Percentiles rank a stretch among this genome's conserved stretches.
Evolutionary conservation across 768 basidiomycete genomes (phyloP).

Genomic region (Phaeotremella skinneri): DNA sequence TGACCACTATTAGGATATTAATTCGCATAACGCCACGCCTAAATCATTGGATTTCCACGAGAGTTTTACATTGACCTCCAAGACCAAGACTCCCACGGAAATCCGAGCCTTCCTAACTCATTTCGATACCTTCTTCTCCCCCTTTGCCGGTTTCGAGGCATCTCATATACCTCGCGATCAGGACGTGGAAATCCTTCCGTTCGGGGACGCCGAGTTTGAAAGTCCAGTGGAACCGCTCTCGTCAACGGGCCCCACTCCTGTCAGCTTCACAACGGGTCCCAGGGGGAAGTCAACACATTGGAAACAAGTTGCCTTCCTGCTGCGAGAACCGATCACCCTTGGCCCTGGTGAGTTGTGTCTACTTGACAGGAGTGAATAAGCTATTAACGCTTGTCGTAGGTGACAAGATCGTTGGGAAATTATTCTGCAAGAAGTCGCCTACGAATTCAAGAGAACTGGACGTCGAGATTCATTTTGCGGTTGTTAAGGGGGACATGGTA

Average conservation of each 20-base stretch:
- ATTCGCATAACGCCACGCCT: constrained; percentile 63
- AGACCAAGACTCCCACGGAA: constrained; percentile 34
- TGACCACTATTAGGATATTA: constrained; percentile 65
- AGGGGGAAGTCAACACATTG: constrained; percentile 85
- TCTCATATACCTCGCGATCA: constrained; percentile 46
- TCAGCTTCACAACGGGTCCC: constrained; percentile 79
- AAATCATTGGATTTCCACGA: constrained; percentile 77
- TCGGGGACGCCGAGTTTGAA: constrained; percentile 39
- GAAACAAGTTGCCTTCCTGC: constrained; percentile 90
- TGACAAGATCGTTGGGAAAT: constrained; percentile 70
- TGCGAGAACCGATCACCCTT: constrained; percentile 73
- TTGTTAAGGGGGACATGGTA: constrained; percentile 32
- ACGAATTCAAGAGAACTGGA: constrained; percentile 81
- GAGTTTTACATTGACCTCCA: constrained; percentile 66
- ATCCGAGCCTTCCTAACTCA: constrained; percentile 68
- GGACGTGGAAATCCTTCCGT: constrained; percentile 56
- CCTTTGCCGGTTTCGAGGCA: constrained; percentile 58
- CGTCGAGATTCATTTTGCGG: constrained; percentile 77
- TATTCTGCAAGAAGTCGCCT: constrained; percentile 75
- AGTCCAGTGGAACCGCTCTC: constrained; percentile 27
- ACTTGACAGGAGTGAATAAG: not conserved
- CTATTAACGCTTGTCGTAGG: constrained; percentile 55
- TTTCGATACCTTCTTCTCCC: constrained; percentile 91
- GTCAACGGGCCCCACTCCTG: not conserved
- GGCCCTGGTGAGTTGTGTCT: constrained; percentile 62